Conservation (phyloP, 768 basidiomycete genomes). For the Boletus patriciae region DNA sequence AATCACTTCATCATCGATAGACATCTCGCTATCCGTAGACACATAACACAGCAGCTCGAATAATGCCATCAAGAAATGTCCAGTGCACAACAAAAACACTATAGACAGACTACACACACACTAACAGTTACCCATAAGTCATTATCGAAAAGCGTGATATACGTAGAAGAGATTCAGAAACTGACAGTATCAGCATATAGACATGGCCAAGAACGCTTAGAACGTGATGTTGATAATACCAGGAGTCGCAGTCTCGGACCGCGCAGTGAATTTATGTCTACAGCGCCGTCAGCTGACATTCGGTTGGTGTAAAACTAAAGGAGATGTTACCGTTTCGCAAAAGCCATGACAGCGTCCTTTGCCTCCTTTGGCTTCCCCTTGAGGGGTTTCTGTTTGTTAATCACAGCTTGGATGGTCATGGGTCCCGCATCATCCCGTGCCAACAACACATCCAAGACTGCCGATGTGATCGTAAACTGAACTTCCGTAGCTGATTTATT, state of each 20-base stretch:
- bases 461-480: conserved; percentile 2
- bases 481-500: conserved; percentile 7
- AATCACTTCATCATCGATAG: conserved; percentile 1
- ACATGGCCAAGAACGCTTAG: conserved; percentile 10
- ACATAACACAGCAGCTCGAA: background rate
- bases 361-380: background rate
- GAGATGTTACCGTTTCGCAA: conserved; percentile 17
- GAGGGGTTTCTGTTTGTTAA: background rate
- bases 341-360: conserved; percentile 9
- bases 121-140: conserved; percentile 18
- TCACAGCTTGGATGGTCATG: conserved; percentile 10
- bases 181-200: background rate
- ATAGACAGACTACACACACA: conserved; percentile 16
- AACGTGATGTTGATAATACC: conserved; percentile 23
- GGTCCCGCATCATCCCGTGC: conserved; percentile 17
- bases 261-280: conserved; percentile 21
- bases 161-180: conserved; percentile 1
- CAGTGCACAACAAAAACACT: conserved; percentile 6
- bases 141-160: conserved; percentile 7
- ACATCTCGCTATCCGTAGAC: conserved; percentile 9
- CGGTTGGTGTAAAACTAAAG: background rate
- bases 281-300: conserved; percentile 6
- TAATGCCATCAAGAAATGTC: conserved; percentile 14
- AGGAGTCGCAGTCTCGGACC: background rate
- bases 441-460: conserved; percentile 11